Evolutionary conservation across 1,284 basidiomycete species (phyloP), one percentile per base, ranked within the genome.

Genomic region (Serendipita sp.): DNA sequence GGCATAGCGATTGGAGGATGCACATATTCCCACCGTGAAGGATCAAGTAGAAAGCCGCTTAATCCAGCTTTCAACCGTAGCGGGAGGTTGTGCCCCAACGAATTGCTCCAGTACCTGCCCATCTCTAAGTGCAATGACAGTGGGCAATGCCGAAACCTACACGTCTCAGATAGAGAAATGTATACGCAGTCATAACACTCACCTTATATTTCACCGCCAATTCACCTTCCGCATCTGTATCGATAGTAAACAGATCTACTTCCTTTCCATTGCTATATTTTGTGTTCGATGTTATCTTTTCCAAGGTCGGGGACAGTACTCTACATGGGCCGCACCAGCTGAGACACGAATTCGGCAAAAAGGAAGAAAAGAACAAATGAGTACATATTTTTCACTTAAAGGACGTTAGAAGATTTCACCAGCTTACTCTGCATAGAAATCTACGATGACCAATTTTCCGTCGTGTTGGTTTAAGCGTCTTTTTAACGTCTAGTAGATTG

Each of bases 311-410:
- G 1, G 84, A 83, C 47, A 88, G 76, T 71, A 77, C 73, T 67
- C 79, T 82, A 74, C 87, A 89, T 60, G 85, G 86, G 30, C 77
- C 74, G 67, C 87, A 89, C 87, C 87, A 89, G 65, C 87, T 88
- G 67, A 15, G 22, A 49, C 34, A 34, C 58, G 53, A 35, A 58
- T 62, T n/a, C 58, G 41, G 34, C 47, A 35, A 44, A 35, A n/a
- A 29, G 12, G 49, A 15, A 32, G 42, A 42, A 34, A 62, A 63
- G 58, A 60, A 26, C 60, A 64, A 61, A 35, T 67, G 60, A 63
- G 29, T 42, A 62, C 62, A 47, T 38, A 65, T 41, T 26, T 26
- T 41, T 42, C 44, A 29, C n/a, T 63, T 17, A 30, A 44, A 29
- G 4, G 41, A n/a, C 13, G n/a, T 22, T 34, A 32, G 32, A 65